Percentiles rank a stretch among this genome's conserved stretches.
Evolutionary conservation across 1,139 yeast species (phyloP).

Genomic region (Waltiozyma sp.): DNA sequence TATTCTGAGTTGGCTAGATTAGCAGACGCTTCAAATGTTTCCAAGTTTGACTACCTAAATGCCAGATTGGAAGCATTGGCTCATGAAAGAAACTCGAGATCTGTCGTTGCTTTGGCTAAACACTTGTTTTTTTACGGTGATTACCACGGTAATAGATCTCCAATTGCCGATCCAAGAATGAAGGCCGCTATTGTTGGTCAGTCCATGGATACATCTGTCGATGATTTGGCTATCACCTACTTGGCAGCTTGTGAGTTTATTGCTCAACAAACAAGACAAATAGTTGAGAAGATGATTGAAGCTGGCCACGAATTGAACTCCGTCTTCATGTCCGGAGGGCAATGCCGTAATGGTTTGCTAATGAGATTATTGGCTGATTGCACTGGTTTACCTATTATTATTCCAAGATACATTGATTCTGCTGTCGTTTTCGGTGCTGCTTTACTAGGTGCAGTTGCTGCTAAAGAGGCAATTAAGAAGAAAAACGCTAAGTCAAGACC

Average conservation of each 20-base stretch:
- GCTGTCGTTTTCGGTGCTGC: constrained; percentile 97
- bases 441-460: constrained; percentile 87
- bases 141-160: constrained; percentile 92
- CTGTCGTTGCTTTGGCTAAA: constrained; percentile 72
- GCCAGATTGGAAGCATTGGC: constrained; percentile 58
- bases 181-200: constrained; percentile 89
- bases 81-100: constrained; percentile 43
- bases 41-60: constrained; percentile 78
- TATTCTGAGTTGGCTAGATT: constrained; percentile 53
- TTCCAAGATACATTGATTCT: constrained; percentile 91
- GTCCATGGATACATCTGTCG: constrained; percentile 78
- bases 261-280: constrained; percentile 95
- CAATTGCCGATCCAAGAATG: constrained; percentile 91
- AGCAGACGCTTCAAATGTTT: constrained; percentile 54
- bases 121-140: constrained; percentile 92
- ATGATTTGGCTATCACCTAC: constrained; percentile 76
- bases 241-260: constrained; percentile 94
- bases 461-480: constrained; percentile 39
- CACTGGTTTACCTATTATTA: constrained; percentile 84
- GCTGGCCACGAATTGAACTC: constrained; percentile 70
- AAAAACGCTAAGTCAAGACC: constrained; percentile 10
- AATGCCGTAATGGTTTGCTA: constrained; percentile 80
- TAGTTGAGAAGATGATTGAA: constrained; percentile 71
- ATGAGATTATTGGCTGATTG: constrained; percentile 89
- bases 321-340: constrained; percentile 92